Conservation (phyloP, 768 basidiomycete genomes). For the Cystoderma amianthinum region DNA sequence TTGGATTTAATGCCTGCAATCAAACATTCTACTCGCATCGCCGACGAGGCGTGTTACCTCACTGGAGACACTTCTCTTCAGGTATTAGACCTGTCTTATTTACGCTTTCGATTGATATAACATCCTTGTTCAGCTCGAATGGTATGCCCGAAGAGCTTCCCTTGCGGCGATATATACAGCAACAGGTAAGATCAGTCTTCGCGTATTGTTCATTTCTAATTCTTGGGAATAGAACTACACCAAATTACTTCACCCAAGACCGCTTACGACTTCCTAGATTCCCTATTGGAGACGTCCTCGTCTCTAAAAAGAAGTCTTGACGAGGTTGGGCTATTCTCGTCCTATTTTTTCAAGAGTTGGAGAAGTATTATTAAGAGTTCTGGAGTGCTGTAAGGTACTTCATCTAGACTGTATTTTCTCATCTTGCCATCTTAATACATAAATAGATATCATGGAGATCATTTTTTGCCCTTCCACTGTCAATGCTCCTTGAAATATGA, state of each 20-base stretch:
- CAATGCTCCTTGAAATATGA: no score
- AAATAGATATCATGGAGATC: no score
- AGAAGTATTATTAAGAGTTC: constrained; percentile 63
- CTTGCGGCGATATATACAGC: constrained; percentile 64
- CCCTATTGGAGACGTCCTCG: constrained; percentile 46
- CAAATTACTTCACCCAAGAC: constrained; percentile 75
- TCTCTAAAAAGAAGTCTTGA: constrained; percentile 36
- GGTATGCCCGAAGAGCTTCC: constrained; percentile 66
- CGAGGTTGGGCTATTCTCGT: constrained; percentile 48
- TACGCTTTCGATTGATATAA: constrained; percentile 1
- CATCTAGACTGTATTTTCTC: no score
- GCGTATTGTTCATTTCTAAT: background rate
- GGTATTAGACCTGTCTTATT: constrained; percentile 27
- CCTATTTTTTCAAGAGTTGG: constrained; percentile 66
- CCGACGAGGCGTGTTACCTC: constrained; percentile 64
- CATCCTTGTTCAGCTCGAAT: constrained; percentile 40
- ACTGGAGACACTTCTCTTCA: constrained; percentile 48
- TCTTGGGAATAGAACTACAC: constrained; percentile 58
- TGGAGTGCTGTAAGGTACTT: constrained; percentile 35
- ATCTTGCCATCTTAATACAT: no score
- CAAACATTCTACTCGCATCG: constrained; percentile 53
- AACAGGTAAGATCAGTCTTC: constrained; percentile 39
- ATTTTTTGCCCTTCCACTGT: no score
- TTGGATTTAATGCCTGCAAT: constrained; percentile 57
- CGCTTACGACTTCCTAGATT: constrained; percentile 57